Percentiles rank a stretch among this genome's conserved stretches.
Conservation (phyloP, 257 asterid species). For the Anisodus tanguticus region DNA sequence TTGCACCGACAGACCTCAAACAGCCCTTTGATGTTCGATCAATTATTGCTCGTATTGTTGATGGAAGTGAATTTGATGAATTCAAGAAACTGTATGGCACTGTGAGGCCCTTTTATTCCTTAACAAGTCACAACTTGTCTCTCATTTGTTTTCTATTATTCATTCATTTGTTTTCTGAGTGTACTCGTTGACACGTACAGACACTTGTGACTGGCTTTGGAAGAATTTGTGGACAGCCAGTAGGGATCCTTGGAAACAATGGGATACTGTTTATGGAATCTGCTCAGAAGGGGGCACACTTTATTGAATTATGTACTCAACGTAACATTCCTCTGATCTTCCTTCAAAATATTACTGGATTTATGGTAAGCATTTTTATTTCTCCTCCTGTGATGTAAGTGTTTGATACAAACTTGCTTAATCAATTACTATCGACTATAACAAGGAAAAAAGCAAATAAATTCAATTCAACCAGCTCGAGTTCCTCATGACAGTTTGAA, state of each 20-base stretch:
- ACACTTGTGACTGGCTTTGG: conserved; percentile 98
- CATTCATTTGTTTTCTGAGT: conserved; percentile 5
- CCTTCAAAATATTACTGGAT: conserved; percentile 97
- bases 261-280: conserved; percentile 93
- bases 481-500: not conserved
- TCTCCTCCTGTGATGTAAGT: conserved; percentile 8
- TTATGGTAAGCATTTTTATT: conserved; percentile 60
- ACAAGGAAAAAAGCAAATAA: not conserved
- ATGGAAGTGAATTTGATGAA: conserved; percentile 96
- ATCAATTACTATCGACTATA: not conserved
- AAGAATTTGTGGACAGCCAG: conserved; percentile 84
- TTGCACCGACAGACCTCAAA: conserved; percentile 92
- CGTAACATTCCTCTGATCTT: conserved; percentile 89
- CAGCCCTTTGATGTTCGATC: conserved; percentile 87
- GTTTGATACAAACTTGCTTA: conserved; percentile 26
- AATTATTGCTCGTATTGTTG: conserved; percentile 84
- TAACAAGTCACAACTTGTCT: conserved; percentile 13
- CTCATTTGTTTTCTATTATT: conserved; percentile 3
- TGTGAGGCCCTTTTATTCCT: conserved; percentile 64
- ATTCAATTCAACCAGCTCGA: not conserved
- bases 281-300: conserved; percentile 96
- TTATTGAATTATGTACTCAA: conserved; percentile 89
- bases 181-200: conserved; percentile 41
- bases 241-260: conserved; percentile 93
- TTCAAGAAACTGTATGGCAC: conserved; percentile 99